These are phyloP conservation scores for Fusarium liriodendri DNA, from an alignment of 2,329 filamentous ascomycete species.

Conservation along the genomic window DNA sequence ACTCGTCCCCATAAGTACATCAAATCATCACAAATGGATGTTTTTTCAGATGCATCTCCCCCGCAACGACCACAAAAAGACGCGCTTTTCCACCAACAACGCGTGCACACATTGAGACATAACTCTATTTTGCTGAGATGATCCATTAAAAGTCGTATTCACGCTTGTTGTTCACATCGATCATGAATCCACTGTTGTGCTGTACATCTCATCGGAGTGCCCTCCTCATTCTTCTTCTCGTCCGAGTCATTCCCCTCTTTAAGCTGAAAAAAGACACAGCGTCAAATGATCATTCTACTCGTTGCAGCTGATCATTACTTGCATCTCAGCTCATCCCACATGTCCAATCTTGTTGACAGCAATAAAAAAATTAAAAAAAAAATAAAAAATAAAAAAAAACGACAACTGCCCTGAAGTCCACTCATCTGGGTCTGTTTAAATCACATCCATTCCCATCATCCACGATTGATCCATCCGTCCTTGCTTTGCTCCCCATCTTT, in stretches of 20 bases:
- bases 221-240: background rate
- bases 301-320: conserved; percentile 30
- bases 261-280: background rate
- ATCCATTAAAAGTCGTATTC: conserved; percentile 2
- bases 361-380: conserved; percentile 5
- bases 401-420: background rate
- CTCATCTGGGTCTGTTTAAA: conserved; percentile 24
- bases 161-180: background rate
- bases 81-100: conserved; percentile 33
- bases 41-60: conserved; percentile 35
- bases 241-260: background rate
- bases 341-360: conserved; percentile 2
- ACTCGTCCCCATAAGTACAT: conserved; percentile 30
- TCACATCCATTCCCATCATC: conserved; percentile 7
- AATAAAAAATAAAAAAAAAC: conserved; percentile 2
- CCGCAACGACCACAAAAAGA: conserved; percentile 37
- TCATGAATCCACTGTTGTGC: background rate
- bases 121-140: conserved; percentile 1
- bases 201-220: background rate
- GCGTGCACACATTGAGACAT: conserved; percentile 17
- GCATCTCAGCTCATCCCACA: conserved; percentile 13
- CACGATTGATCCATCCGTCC: background rate
- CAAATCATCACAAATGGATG: conserved; percentile 9
- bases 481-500: background rate
- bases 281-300: conserved; percentile 10